These are phyloP conservation scores for Naganishia sp. DNA, from an alignment of 1,284 basidiomycete genomes.

Conservation along the genomic window DNA sequence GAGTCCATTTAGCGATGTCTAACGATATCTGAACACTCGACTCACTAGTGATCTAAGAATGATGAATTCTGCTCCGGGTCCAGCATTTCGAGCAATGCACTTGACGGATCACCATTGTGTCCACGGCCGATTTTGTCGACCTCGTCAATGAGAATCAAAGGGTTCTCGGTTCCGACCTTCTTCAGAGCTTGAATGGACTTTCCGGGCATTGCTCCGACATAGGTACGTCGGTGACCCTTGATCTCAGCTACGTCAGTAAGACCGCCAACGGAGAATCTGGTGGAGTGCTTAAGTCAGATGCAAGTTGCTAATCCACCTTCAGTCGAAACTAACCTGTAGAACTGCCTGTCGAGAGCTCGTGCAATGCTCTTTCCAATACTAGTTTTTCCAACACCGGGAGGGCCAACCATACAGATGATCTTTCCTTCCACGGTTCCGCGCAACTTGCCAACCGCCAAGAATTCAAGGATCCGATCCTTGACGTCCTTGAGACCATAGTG, in stretches of 20 bases:
- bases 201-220: conserved; percentile 92
- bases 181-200: conserved; percentile 98
- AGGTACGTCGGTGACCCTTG: conserved; percentile 95
- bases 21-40: conserved; percentile 32
- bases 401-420: conserved; percentile 94
- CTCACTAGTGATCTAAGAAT: conserved; percentile 93
- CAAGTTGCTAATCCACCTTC: background rate
- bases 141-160: conserved; percentile 93
- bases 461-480: conserved; percentile 96
- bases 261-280: conserved; percentile 90
- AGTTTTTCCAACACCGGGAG: conserved; percentile 96
- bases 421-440: conserved; percentile 97
- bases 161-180: conserved; percentile 95
- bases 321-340: conserved; percentile 41
- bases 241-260: conserved; percentile 98
- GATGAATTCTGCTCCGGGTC: conserved; percentile 97
- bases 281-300: background rate
- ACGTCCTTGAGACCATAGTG: conserved; percentile 95
- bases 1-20: background rate
- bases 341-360: conserved; percentile 52
- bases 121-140: conserved; percentile 97
- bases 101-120: conserved; percentile 88
- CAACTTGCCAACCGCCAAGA: conserved; percentile 95
- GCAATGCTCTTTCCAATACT: conserved; percentile 82
- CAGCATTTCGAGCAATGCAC: conserved; percentile 93